Conservation (phyloP, 345 rosid species). For the Conringia planisiliqua region DNA sequence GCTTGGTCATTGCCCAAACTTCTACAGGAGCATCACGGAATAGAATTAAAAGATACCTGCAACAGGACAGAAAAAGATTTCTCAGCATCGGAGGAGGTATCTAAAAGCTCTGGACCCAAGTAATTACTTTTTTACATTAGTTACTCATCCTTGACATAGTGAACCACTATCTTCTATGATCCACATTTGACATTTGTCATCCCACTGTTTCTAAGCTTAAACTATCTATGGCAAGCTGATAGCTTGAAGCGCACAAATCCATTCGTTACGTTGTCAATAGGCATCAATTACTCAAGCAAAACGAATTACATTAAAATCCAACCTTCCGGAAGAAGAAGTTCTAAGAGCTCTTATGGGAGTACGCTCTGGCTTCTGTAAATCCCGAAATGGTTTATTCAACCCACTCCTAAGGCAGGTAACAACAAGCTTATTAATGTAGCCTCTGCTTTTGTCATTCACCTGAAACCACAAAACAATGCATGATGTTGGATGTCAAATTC, state of each 20-base stretch:
- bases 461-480: constrained; percentile 39
- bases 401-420: constrained; percentile 98
- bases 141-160: constrained; percentile 1
- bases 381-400: constrained; percentile 79
- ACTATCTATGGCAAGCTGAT: neutral
- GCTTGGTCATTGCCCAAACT: constrained; percentile 99
- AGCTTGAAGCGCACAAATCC: constrained; percentile 1
- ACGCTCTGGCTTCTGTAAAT: constrained; percentile 94
- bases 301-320: constrained; percentile 9
- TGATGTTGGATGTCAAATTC: constrained; percentile 1
- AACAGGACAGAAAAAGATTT: constrained; percentile 16
- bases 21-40: constrained; percentile 99
- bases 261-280: constrained; percentile 2
- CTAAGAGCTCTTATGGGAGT: constrained; percentile 93
- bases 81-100: neutral
- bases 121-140: constrained; percentile 12
- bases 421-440: constrained; percentile 80
- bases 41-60: constrained; percentile 93
- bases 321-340: constrained; percentile 99
- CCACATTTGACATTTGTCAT: constrained; percentile 1
- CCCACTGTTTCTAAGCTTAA: constrained; percentile 11
- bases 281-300: neutral
- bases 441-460: constrained; percentile 91
- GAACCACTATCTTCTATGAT: constrained; percentile 13
- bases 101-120: neutral